Base-by-base conservation (phyloP, 306 rosid species). In the Mimosa bimucronata region DNA sequence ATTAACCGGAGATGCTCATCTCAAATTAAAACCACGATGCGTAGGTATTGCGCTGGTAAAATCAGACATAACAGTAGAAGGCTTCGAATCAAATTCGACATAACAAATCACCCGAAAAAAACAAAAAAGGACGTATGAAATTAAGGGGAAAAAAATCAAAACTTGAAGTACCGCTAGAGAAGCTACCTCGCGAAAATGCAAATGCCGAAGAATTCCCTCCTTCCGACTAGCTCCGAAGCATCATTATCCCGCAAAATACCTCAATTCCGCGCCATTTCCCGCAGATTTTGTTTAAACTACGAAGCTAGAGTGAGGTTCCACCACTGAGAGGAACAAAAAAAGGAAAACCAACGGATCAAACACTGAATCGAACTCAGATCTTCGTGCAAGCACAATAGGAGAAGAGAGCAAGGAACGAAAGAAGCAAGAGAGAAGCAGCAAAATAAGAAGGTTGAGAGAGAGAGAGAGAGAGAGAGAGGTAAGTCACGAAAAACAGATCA, bases 201-300 rank as follows among this genome's bases (percentile, higher is more conserved):
- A 84, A 87, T 81, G 86, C 82, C 82, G 70, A 85, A 85, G 85
- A 83, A 82, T 81, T 86, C 81, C 84, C 80, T 28, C 82, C 80
- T 77, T 79, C 50, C 28, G 23, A 73, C 84, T 57, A 83, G 46
- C 66, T 52, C 13, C 18, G 67, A 80, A 61, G 55, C 69, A 74
- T 37, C 74, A 57, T 83, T 71, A 75, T 71, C 69, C 55, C 77
- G 85, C 82, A 73, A 9, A 69, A 1, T 57, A 28, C 75, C 76
- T 75, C 83, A 79, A 65, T 50, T 71, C 64, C 66, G 37, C 84
- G 38, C 19, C 69, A 75, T 79, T 78, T 52, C 66, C 48, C 71
- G 62, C 61, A 72, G 82, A 41, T 72, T 73, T 52, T 75, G 79
- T 55, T 9, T 19, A 18, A 30, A 21, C 44, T 9, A 41, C 23